These are phyloP conservation scores for Blastobotrys persicus DNA, from an alignment of 1,139 yeast species.

Conservation along the genomic window DNA sequence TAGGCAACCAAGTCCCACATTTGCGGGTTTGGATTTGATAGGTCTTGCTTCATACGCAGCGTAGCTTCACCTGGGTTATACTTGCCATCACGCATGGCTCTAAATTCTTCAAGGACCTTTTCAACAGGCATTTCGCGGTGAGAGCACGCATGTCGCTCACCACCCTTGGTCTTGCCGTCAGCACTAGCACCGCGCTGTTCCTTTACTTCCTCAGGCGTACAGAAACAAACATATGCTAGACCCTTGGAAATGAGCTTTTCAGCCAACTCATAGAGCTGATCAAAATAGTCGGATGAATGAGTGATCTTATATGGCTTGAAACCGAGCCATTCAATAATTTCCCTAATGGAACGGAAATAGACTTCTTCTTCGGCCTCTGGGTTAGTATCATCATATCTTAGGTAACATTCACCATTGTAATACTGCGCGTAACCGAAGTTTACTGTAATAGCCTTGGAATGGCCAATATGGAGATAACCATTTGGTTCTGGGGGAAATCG, in stretches of 20 bases:
- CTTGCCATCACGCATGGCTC: constrained; percentile 87
- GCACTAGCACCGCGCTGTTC: constrained; percentile 84
- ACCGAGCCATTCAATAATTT: constrained; percentile 84
- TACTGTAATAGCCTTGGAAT: constrained; percentile 93
- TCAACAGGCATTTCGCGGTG: constrained; percentile 71
- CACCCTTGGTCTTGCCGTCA: constrained; percentile 84
- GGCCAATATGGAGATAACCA: constrained; percentile 96
- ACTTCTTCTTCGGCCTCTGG: constrained; percentile 93
- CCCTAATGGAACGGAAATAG: constrained; percentile 87
- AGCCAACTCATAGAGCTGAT: constrained; percentile 83
- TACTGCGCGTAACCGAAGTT: constrained; percentile 93
- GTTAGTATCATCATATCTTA: constrained; percentile 96
- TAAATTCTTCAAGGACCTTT: constrained; percentile 73
- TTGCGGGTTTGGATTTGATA: constrained; percentile 90
- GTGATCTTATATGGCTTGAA: constrained; percentile 86
- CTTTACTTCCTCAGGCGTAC: constrained; percentile 89
- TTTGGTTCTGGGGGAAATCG: constrained; percentile 94
- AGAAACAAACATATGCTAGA: constrained; percentile 88
- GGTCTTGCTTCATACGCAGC: constrained; percentile 94
- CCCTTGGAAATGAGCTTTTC: constrained; percentile 63
- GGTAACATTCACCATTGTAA: constrained; percentile 90
- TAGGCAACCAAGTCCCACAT: constrained; percentile 99
- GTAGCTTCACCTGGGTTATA: constrained; percentile 91
- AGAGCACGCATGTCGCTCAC: constrained; percentile 78
- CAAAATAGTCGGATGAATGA: constrained; percentile 89